These are phyloP conservation scores for Nakataea oryzae DNA, from an alignment of 2,329 filamentous ascomycete genomes.

Conservation along the genomic window DNA sequence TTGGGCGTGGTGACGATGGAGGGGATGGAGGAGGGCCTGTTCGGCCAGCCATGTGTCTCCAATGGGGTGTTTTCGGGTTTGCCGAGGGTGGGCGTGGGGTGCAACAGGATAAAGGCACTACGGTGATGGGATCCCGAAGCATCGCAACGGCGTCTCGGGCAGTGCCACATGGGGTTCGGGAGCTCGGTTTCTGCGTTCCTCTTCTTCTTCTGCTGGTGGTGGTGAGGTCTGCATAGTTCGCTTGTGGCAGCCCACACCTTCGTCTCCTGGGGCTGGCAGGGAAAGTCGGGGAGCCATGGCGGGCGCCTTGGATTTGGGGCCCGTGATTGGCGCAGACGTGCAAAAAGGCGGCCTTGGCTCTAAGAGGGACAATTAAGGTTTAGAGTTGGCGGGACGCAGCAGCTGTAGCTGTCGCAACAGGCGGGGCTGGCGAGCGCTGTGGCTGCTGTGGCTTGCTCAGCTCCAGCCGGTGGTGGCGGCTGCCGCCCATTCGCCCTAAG, in stretches of 20 bases:
- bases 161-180: background rate
- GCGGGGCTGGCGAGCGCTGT: no score
- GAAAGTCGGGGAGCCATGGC: background rate
- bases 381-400: background rate
- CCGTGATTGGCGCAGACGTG: background rate
- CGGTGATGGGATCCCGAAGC: background rate
- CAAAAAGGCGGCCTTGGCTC: constrained; percentile 6
- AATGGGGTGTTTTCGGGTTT: no score
- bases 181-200: background rate
- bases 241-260: no score
- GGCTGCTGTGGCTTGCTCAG: no score
- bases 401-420: background rate
- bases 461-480: no score
- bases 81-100: no score
- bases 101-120: background rate
- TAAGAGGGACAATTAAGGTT: constrained; percentile 5
- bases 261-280: background rate
- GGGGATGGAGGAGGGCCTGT: no score
- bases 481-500: background rate
- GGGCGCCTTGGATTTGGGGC: background rate
- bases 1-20: no score
- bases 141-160: background rate
- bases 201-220: no score
- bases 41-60: no score
- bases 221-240: no score